Conservation (phyloP, 495 filamentous ascomycete species). For the Penicillium maclennaniae region DNA sequence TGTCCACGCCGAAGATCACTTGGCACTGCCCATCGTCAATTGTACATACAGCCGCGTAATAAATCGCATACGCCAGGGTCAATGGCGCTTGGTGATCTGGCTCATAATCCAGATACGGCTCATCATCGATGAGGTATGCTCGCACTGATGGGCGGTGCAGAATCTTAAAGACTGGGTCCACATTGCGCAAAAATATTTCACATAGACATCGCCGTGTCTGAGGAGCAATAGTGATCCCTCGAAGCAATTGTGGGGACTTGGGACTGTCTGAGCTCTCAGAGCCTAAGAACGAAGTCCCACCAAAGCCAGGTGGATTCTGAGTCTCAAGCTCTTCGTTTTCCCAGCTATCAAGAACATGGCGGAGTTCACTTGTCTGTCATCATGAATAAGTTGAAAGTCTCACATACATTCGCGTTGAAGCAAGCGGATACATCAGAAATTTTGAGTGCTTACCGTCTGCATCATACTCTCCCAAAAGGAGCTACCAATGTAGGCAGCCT, state of each 20-base stretch:
- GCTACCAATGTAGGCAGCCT: slow-evolving; percentile 20
- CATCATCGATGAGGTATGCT: slow-evolving; percentile 26
- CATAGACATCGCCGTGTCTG: slow-evolving; percentile 21
- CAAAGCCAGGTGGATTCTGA: slow-evolving; percentile 11
- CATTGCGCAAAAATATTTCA: slow-evolving; percentile 31
- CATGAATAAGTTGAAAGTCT: neutral
- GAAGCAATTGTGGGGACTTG: slow-evolving; percentile 8
- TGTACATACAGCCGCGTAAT: slow-evolving; percentile 48
- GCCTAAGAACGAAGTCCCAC: slow-evolving; percentile 9
- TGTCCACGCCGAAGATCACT: slow-evolving; percentile 37
- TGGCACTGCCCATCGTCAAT: slow-evolving; percentile 41
- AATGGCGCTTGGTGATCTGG: slow-evolving; percentile 32
- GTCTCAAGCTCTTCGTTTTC: slow-evolving; percentile 13
- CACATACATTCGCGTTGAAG: neutral
- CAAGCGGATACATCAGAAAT: neutral
- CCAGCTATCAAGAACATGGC: slow-evolving; percentile 22
- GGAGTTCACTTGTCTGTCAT: slow-evolving; percentile 21
- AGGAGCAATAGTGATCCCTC: slow-evolving; percentile 2
- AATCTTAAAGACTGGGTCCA: slow-evolving; percentile 41
- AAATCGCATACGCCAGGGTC: slow-evolving; percentile 48
- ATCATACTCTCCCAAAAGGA: slow-evolving; percentile 36
- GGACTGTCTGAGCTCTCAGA: slow-evolving; percentile 21
- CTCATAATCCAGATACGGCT: slow-evolving; percentile 32
- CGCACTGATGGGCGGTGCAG: slow-evolving; percentile 35
- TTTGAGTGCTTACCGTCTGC: slow-evolving; percentile 24